Conservation (phyloP, 306 rosid genomes). For the Hippophae rhamnoides region DNA sequence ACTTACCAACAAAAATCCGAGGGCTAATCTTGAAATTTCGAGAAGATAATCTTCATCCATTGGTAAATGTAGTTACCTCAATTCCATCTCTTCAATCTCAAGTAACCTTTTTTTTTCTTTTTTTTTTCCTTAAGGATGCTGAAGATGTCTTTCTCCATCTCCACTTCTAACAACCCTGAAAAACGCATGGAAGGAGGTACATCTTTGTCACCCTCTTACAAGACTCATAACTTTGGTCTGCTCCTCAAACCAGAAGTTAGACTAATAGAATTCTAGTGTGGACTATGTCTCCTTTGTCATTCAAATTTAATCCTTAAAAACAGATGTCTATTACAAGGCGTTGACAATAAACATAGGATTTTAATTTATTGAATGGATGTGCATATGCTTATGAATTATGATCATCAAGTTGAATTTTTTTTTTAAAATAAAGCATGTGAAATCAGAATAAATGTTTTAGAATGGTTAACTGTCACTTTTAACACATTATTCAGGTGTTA, state of each 20-base stretch:
- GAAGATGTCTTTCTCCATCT: slow-evolving; percentile 49
- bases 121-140: background rate
- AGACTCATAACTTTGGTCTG: slow-evolving; percentile 13
- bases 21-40: slow-evolving; percentile 12
- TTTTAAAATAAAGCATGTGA: background rate
- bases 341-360: background rate
- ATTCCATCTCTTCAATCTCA: slow-evolving; percentile 43
- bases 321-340: background rate
- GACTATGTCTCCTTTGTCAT: background rate
- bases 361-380: background rate
- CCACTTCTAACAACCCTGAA: slow-evolving; percentile 70
- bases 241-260: slow-evolving; percentile 16
- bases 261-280: background rate
- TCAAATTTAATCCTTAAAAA: background rate
- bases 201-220: slow-evolving; percentile 57
- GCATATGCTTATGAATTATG: background rate
- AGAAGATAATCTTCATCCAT: background rate
- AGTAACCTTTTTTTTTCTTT: slow-evolving; percentile 28
- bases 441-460: slow-evolving; percentile 17
- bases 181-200: slow-evolving; percentile 55
- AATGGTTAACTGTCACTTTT: slow-evolving; percentile 63
- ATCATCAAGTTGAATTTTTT: background rate
- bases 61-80: background rate
- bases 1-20: too few species aligned
- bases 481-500: slow-evolving; percentile 27